Base-by-base conservation (phyloP, 2,329 filamentous ascomycete species). In the Colletotrichum tofieldiae region DNA sequence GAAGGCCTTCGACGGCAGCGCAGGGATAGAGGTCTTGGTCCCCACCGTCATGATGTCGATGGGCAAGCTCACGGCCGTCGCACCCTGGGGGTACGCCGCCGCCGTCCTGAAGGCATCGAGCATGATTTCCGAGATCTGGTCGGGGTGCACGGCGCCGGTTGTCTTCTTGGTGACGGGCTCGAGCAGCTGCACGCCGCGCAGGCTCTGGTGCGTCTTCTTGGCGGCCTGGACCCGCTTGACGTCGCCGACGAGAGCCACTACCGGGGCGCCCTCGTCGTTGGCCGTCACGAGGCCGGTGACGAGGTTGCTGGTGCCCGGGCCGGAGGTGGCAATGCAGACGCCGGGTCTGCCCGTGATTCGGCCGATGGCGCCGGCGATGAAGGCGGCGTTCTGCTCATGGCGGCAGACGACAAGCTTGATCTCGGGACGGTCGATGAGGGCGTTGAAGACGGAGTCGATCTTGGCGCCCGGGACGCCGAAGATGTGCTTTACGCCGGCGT, bases 301-400 rank as follows among this genome's bases (percentile, higher is more conserved):
- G 18, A 86, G 78, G 75, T 87, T 87, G 54, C 82, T 83, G 2
- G 84, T 85, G 18, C 85, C 85, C 0, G 85, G 85, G 0, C 84
- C 85, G 16, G 83, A 85, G 3, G 85, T 87, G 23, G 83, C 85
- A 56, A 86, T 83, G 75, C 82, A 85, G 1, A 86, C 84, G 14
- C 85, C 85, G 5, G 84, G 84, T 3, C 78, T 78, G 23, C 84
- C 85, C 1, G 84, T 86, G 69, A 87, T 82, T 39, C 84, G 79
- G 14, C 85, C 85, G 29, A 84, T 78, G 0, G 84, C 85, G 2
- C 83, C 84, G 26, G 85, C 85, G 79, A 87, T 87, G 77, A 87
- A 85, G 8, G 84, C 85, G 20, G 85, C 85, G 75, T 87, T 87
- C 68, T 87, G 85, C 75, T 87, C 85, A 73, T 87, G 85, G 20